Percentiles rank a stretch among this genome's conserved stretches.
Evolutionary conservation across 768 basidiomycete genomes (phyloP).

Genomic region (Russula sp.): DNA sequence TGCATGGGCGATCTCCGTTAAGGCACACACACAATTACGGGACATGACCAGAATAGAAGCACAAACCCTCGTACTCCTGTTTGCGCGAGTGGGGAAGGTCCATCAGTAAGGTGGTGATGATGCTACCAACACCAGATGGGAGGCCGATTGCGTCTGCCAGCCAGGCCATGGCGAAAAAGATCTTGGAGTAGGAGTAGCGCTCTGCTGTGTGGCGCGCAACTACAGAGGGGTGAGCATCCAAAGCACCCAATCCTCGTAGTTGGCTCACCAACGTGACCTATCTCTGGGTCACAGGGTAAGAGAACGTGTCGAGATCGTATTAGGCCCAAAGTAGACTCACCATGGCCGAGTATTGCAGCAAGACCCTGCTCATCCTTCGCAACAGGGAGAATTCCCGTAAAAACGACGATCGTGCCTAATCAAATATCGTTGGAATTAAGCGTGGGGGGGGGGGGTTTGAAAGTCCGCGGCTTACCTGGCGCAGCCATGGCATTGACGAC

Average conservation of each 20-base stretch:
- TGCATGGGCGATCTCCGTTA: slow-evolving; percentile 27
- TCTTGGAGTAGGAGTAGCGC: slow-evolving; percentile 37
- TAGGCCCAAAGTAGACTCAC: slow-evolving; percentile 34
- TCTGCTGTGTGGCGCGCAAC: slow-evolving; percentile 57
- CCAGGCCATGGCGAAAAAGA: slow-evolving; percentile 38
- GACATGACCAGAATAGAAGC: background rate
- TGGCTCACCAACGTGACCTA: slow-evolving; percentile 63
- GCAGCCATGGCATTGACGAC: slow-evolving; percentile 73
- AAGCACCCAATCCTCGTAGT: slow-evolving; percentile 24
- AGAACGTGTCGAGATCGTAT: background rate
- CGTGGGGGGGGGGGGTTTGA: background rate
- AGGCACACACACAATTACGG: background rate
- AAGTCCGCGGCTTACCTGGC: slow-evolving; percentile 43
- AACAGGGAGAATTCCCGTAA: slow-evolving; percentile 81
- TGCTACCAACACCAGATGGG: slow-evolving; percentile 45
- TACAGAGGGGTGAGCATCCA: slow-evolving; percentile 5
- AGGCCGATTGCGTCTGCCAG: slow-evolving; percentile 48
- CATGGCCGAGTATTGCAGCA: slow-evolving; percentile 80
- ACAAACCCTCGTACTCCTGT: slow-evolving; percentile 72
- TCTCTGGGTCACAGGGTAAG: slow-evolving; percentile 44
- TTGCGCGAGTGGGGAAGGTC: slow-evolving; percentile 79
- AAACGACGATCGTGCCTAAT: slow-evolving; percentile 76
- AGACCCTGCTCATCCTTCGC: slow-evolving; percentile 74
- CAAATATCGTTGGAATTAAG: background rate
- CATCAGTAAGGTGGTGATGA: slow-evolving; percentile 47